phyloP scores from a whole-genome alignment of 352 stramenopile genomes.

The Lagenidium sp. region DNA sequence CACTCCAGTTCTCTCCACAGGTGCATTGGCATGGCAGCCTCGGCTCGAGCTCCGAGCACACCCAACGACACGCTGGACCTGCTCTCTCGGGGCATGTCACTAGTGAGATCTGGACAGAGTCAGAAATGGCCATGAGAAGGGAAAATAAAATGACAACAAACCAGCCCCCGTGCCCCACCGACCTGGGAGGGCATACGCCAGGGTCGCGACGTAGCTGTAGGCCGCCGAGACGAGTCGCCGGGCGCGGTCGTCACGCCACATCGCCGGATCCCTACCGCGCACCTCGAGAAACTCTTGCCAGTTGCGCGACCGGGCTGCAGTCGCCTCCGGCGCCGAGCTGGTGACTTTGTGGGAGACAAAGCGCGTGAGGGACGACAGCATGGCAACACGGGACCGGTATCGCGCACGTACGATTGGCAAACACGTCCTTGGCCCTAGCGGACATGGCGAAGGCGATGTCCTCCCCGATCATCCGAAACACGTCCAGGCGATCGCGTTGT shows the following conservation, averaged over 20 bases:
- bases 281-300: slow-evolving; percentile 41
- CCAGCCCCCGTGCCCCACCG: background rate
- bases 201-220: slow-evolving; percentile 65
- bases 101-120: too few species aligned
- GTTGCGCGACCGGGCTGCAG: slow-evolving; percentile 2
- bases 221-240: slow-evolving; percentile 49
- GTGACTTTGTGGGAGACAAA: too few species aligned
- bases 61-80: slow-evolving; percentile 20
- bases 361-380: too few species aligned
- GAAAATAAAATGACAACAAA: background rate
- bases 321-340: too few species aligned
- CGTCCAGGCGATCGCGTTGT: background rate
- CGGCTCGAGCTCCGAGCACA: slow-evolving; percentile 55
- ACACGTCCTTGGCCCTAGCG: slow-evolving; percentile 26
- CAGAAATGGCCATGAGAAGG: too few species aligned
- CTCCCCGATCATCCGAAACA: background rate
- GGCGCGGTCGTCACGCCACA: slow-evolving; percentile 20
- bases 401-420: slow-evolving; percentile 27
- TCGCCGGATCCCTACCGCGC: slow-evolving; percentile 21
- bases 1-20: slow-evolving; percentile 54
- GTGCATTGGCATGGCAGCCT: slow-evolving; percentile 65
- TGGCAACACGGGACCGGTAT: too few species aligned
- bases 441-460: slow-evolving; percentile 3
- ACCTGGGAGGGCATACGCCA: slow-evolving; percentile 22
- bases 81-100: background rate